Base-by-base conservation (phyloP, 495 filamentous ascomycete genomes). In the Xylaria acuta region DNA sequence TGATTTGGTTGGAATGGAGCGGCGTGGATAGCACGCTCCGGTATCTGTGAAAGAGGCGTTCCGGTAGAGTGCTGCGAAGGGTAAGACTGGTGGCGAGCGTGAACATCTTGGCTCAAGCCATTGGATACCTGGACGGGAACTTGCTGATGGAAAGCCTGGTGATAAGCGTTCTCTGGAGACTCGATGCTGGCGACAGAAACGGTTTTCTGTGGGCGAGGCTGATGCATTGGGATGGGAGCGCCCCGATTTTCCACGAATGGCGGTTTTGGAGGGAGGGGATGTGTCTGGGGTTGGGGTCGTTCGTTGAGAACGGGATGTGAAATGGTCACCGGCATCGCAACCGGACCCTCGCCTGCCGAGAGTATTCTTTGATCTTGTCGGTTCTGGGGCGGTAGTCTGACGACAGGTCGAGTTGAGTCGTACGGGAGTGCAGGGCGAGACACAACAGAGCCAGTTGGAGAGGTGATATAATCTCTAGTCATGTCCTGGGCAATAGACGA, bases 181-280 rank as follows among this genome's bases (percentile, higher is more conserved):
- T 98, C 96, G 73, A 99, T 98, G 77, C 93, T 94, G 40, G 94
- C 93, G 69, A 98, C 91, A 34, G 96, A 98, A 36, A 99, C 92
- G 3, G 94, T 84, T 84, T 98, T 97, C 81, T 98, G 94, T 4
- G 96, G 96, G 54, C 94, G 92, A 64, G 96, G 96, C 78, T 99
- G 96, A 77, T 98, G 93, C 92, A 98, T 97, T 7, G 94, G 92
- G 49, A 98, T 90, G 30, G 88, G 85, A 58, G 84, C 91, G 58
- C 88, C 88, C 69, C 90, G 90, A 78, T 90, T 95, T 82, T 97
- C 95, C 64, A 90, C 91, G 83, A 91, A 93, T 1, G 87, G 85
- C 3, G 92, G 92, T 75, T 92, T 93, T 76, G 92, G 91, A 32
- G 89, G 88, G 36, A 89, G 85, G 34, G 89, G 88, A 72, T 91